Conservation (phyloP, 305 asterid genomes). For the Fraxinus platypoda region DNA sequence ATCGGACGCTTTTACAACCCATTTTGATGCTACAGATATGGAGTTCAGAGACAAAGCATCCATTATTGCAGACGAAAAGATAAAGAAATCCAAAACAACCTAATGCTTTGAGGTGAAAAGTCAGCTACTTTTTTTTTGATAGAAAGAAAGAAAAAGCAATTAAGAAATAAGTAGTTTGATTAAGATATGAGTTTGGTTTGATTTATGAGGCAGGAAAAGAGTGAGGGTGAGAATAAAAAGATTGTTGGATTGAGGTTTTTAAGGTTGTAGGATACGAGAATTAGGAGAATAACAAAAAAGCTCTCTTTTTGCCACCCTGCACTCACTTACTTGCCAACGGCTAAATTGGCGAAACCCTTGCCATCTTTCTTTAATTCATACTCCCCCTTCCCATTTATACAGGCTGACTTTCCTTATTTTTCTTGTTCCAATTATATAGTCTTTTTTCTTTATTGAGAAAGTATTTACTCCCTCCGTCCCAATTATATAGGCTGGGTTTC, state of each 20-base stretch:
- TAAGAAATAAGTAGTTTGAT: constrained; percentile 47
- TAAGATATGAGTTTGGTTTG: constrained; percentile 71
- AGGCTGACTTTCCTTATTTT: too few species aligned
- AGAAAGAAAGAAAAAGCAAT: constrained; percentile 35
- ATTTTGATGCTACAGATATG: constrained; percentile 35
- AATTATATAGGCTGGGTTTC: too few species aligned
- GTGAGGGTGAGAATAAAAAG: constrained; percentile 36
- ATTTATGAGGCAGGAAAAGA: constrained; percentile 41
- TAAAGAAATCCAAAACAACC: constrained; percentile 30
- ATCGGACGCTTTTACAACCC: constrained; percentile 1
- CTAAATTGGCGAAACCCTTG: constrained; percentile 39
- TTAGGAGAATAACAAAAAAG: constrained; percentile 65
- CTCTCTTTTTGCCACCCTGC: constrained; percentile 84
- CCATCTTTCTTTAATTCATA: constrained; percentile 13
- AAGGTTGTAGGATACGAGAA: constrained; percentile 62
- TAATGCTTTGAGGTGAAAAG: constrained; percentile 40
- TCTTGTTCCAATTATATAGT: too few species aligned
- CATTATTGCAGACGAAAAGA: constrained; percentile 43
- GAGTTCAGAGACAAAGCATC: constrained; percentile 68
- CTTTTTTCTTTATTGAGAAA: too few species aligned
- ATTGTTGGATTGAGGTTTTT: constrained; percentile 43
- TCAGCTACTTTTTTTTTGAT: constrained; percentile 27
- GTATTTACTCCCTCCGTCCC: too few species aligned
- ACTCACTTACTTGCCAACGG: constrained; percentile 39
- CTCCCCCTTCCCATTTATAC: too few species aligned